Conservation (phyloP, 371 early-diverging fungal species). For the Zychaea mexicana region DNA sequence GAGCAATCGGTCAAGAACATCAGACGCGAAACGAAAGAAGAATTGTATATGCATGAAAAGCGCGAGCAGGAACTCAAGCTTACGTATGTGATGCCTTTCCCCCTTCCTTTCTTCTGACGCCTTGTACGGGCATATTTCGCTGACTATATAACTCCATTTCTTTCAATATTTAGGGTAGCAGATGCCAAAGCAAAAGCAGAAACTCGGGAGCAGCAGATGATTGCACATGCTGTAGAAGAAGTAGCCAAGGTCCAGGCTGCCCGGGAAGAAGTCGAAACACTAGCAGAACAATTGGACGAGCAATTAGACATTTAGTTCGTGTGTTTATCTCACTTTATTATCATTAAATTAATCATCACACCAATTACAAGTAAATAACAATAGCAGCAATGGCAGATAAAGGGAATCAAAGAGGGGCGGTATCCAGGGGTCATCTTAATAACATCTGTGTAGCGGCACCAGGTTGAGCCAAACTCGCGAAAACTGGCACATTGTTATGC, state of each 20-base stretch:
- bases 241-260: neutral
- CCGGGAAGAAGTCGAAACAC: neutral
- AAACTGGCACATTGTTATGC: conserved; percentile 7
- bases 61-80: neutral
- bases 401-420: too few species aligned
- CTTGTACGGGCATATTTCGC: too few species aligned
- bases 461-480: conserved; percentile 1
- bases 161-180: neutral
- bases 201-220: neutral
- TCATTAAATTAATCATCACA: too few species aligned
- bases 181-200: neutral
- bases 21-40: neutral
- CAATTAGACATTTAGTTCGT: too few species aligned
- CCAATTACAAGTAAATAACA: too few species aligned
- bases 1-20: neutral
- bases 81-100: too few species aligned
- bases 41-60: neutral
- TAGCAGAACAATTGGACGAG: neutral
- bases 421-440: neutral
- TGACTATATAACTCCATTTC: too few species aligned
- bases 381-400: too few species aligned
- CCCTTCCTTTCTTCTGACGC: too few species aligned
- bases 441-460: neutral
- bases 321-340: too few species aligned
- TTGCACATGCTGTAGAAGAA: neutral